Evolutionary conservation across 352 stramenopile species (phyloP), one percentile per base, ranked within the genome.

Genomic region (Phytopythium aichiense): DNA sequence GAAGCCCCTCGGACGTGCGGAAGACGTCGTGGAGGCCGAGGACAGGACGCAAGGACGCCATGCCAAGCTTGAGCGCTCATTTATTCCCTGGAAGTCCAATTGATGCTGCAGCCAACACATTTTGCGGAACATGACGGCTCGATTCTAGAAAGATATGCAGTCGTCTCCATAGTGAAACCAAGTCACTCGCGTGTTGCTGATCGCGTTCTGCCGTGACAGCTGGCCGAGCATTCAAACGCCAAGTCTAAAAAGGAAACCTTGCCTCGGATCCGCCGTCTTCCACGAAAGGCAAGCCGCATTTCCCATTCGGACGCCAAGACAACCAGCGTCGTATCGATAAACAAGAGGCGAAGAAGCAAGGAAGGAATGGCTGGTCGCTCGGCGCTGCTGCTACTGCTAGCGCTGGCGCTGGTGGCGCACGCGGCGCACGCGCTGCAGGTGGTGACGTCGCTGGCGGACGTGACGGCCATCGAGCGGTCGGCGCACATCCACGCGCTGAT

Each of bases 401-500:
- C 50, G 37, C 28, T 48, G 18, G 42, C 42, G 18, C 42, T 48
- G 15, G 31, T 71, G 16, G 45, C 50, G 37, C 28, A 30, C 25
- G 49, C 42, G 20, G 58, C 43, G 22, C 45, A 30, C 22, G 68
- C 65, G 18, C 50, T 81, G 35, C 30, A 74, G 56, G 52, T 58
- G 43, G 60, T 81, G 45, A 70, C 67, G 35, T 66, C 63, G 16
- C 51, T 65, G 11, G 31, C 57, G 2, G 60, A 76, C 9, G 55
- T 81, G 4, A 62, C 49, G 25, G 63, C 53, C 8, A 65, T 81
- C 49, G 70, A 81, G 61, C 28, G 53, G 20, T 81, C 73, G 16
- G 48, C 64, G 30, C 69, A 66, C 53, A 50, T 81, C 28, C 61
- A 74, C 49, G 65, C 64, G 55, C 62, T 81, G 48, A 60, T 84